Percentiles rank a stretch among this genome's conserved stretches.
These are phyloP conservation scores for Ophiostoma quercus DNA, from an alignment of 2,329 filamentous ascomycete species.

Conservation along the genomic window DNA sequence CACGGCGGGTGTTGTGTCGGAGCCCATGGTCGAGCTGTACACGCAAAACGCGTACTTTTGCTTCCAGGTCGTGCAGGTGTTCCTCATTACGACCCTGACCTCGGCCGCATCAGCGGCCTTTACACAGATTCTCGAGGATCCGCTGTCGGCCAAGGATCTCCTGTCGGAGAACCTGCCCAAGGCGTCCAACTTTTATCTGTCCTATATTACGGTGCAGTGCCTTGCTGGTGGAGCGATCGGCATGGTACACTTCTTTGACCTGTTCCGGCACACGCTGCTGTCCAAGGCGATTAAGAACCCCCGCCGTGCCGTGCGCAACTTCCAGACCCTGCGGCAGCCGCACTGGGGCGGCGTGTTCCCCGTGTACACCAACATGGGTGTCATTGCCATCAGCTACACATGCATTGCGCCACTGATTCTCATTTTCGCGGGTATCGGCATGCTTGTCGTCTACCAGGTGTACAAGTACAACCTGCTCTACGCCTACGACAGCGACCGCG, in stretches of 20 bases:
- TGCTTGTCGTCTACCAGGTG: slow-evolving; percentile 74
- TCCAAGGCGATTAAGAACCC: slow-evolving; percentile 75
- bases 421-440: slow-evolving; percentile 70
- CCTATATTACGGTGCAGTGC: slow-evolving; percentile 82
- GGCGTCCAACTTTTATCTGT: slow-evolving; percentile 73
- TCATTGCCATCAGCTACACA: slow-evolving; percentile 73
- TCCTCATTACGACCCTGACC: slow-evolving; percentile 72
- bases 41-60: slow-evolving; percentile 76
- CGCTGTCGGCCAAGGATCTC: slow-evolving; percentile 49
- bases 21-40: slow-evolving; percentile 66
- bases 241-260: slow-evolving; percentile 65
- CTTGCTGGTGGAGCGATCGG: slow-evolving; percentile 68
- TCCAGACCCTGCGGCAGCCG: slow-evolving; percentile 61
- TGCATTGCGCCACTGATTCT: slow-evolving; percentile 79
- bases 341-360: slow-evolving; percentile 76
- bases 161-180: slow-evolving; percentile 61
- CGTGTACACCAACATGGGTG: slow-evolving; percentile 66
- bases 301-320: slow-evolving; percentile 69
- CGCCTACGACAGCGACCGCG: slow-evolving; percentile 70
- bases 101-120: slow-evolving; percentile 64
- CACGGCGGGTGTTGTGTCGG: slow-evolving; percentile 64
- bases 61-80: slow-evolving; percentile 78
- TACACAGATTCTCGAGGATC: slow-evolving; percentile 53
- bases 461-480: slow-evolving; percentile 86
- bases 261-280: slow-evolving; percentile 45